phyloP scores from a whole-genome alignment of 2,329 filamentous ascomycete genomes.

The Thermoascus crustaceus region DNA sequence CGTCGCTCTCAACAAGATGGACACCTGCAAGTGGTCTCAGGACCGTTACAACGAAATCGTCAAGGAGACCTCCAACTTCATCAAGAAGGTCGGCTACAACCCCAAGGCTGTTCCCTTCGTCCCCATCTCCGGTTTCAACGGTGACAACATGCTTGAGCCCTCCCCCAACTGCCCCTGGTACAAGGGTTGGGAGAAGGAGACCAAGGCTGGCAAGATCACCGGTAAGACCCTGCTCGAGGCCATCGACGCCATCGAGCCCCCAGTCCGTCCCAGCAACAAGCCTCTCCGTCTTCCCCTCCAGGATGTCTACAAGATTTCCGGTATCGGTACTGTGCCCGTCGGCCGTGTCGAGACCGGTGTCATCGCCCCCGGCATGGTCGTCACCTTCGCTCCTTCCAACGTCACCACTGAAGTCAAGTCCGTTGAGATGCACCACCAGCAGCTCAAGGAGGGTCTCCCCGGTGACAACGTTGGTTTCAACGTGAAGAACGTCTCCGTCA shows the following conservation, averaged over 20 bases:
- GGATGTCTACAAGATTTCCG: conserved; percentile 99
- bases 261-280: conserved; percentile 94
- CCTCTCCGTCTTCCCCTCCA: conserved; percentile 99
- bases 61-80: conserved; percentile 99
- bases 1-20: conserved; percentile 99
- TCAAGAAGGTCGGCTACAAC: conserved; percentile 99
- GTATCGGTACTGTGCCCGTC: conserved; percentile 99
- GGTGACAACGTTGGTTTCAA: conserved; percentile 99
- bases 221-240: conserved; percentile 99
- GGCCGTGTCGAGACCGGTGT: conserved; percentile 99
- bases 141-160: conserved; percentile 95
- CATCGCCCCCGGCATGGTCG: conserved; percentile 76
- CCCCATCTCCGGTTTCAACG: conserved; percentile 99
- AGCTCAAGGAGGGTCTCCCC: conserved; percentile 87
- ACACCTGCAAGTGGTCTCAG: conserved; percentile 98
- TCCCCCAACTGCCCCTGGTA: conserved; percentile 98
- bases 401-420: conserved; percentile 99
- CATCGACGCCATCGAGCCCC: conserved; percentile 91
- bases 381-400: conserved; percentile 96
- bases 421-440: conserved; percentile 99
- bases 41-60: conserved; percentile 96
- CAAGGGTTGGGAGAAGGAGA: conserved; percentile 99
- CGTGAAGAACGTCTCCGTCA: conserved; percentile 99
- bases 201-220: conserved; percentile 72
- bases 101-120: conserved; percentile 98